Evolutionary conservation across 768 basidiomycete genomes (phyloP), one percentile per base, ranked within the genome.

Genomic region (Lactifluus subvellereus): DNA sequence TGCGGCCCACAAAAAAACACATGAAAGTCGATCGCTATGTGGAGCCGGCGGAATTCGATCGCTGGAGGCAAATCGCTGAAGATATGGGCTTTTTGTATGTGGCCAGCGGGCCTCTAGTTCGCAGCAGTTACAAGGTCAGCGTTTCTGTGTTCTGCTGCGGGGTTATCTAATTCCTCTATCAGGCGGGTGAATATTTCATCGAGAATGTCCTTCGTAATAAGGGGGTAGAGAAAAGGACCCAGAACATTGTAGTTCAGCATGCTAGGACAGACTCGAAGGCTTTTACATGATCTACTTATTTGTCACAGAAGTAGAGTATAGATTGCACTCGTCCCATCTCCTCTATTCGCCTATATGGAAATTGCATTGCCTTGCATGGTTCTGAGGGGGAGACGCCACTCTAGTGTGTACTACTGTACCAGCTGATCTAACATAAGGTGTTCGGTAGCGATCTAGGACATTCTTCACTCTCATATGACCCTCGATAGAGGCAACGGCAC

Each of bases 21-120:
- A 98, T 99, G 97, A 99, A 98, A 75, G 97, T 99, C 10, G 89
- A 93, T 68, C 89, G 93, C 35, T 99, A 99, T 69, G 94, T 98
- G 27, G 85, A 92, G 64, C 97, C 97, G 1, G 82, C 84, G 4
- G 95, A 98, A 72, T 99, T 98, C 69, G 89, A 91, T 65, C 77
- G 81, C 60, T 99, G 96, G 96, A 94, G 89, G 72, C 77, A 83
- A 69, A 79, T 89, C 11, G 96, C 97, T 7, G 93, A 98, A 70
- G 84, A 86, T 65, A 87, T 97, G 82, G 94, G 96, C 45, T 99
- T 99, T 82, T 72, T 98, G 50, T 99, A 99, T 69, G 96, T 98
- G 40, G 97, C 97, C 9, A 93, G 91, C 74, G 97, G 97, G 0
- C 97, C 97, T 13, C 78, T 99, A 20, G 96, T 99, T 50, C 82